Base-by-base conservation (phyloP, 768 basidiomycete genomes). In the Mycena latifolia region DNA sequence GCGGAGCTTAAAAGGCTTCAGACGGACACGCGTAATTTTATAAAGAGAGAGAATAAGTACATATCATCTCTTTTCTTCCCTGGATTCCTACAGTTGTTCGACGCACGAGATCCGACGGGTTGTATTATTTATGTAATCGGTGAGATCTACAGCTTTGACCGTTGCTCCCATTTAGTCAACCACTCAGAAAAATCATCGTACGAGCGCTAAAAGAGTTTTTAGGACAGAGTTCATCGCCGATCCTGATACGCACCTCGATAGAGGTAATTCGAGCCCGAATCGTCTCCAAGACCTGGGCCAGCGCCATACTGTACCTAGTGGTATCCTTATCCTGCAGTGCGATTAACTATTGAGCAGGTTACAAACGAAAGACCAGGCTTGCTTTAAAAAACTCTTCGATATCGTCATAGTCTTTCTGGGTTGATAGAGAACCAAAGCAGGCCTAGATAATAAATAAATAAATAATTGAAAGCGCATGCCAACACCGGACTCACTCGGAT, bases 311-410 rank as follows among this genome's bases (percentile, higher is more conserved):
- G 72, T 80, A 87, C 70, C 82, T 82, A 51, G 80, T 81, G 0
- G 78, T 81, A 72, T 86, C 80, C 72, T 81, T 84, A 61, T 73
- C 73, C 82, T 84, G 48, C 28, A 47, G 24, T 45, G 12, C 20
- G 33, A 25, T 47, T 18, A 15, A 25, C 65, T 59, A 17, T n/a
- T 37, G 47, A 37, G 25, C 20, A 56, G 22, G 14, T 20, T 59
- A 8, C 7, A 7, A 31, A 10, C 1, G 45, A 33, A 33, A 14
- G 22, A 25, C 37, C 35, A 25, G 31, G n/a, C n/a, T n/a, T n/a
- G 63, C 66, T 76, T 84, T 80, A 78, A 91, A 92, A 80, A 90
- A 92, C 9, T 76, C 79, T 52, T 79, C 77, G 12, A 83, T 77
- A 25, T 75, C 77, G 54, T 85, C 73, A 29, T 83, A 78, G 75